These are phyloP conservation scores for Cyclotella choctawhatcheeana DNA, from an alignment of 108 stramenopile species.

Conservation along the genomic window DNA sequence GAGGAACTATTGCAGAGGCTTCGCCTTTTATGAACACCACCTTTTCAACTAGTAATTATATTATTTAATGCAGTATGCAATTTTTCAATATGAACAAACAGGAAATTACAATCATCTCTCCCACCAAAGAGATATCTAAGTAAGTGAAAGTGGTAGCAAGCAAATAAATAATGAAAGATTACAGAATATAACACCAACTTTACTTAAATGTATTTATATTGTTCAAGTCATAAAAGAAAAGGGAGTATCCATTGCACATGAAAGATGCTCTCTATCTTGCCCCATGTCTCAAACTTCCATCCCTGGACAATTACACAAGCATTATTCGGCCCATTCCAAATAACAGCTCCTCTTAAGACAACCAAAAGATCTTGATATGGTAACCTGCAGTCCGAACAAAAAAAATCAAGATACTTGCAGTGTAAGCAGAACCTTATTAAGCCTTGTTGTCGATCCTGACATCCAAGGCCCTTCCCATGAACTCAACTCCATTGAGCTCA, in stretches of 20 bases:
- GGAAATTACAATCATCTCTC: no score
- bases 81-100: no score
- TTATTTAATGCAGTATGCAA: no score
- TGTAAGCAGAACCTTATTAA: no score
- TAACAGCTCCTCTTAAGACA: conserved; percentile 26
- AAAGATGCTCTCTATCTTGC: conserved; percentile 23
- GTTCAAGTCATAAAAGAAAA: conserved; percentile 16
- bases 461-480: conserved; percentile 74
- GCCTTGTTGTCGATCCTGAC: conserved; percentile 78
- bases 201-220: conserved; percentile 12
- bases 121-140: no score
- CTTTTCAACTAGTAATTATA: no score
- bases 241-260: conserved; percentile 30
- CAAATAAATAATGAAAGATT: no score
- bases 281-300: conserved; percentile 1
- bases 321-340: conserved; percentile 32
- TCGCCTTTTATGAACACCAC: no score
- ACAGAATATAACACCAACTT: no score
- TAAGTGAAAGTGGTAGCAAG: no score
- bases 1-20: background rate
- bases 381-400: background rate
- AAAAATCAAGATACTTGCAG: background rate
- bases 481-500: conserved; percentile 76
- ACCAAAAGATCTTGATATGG: background rate
- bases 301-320: conserved; percentile 15